A percentile compares a stretch with the other conserved stretches of the same genome.
Conservation (phyloP, 2,329 filamentous ascomycete genomes). For the Penicillium olsonii region DNA sequence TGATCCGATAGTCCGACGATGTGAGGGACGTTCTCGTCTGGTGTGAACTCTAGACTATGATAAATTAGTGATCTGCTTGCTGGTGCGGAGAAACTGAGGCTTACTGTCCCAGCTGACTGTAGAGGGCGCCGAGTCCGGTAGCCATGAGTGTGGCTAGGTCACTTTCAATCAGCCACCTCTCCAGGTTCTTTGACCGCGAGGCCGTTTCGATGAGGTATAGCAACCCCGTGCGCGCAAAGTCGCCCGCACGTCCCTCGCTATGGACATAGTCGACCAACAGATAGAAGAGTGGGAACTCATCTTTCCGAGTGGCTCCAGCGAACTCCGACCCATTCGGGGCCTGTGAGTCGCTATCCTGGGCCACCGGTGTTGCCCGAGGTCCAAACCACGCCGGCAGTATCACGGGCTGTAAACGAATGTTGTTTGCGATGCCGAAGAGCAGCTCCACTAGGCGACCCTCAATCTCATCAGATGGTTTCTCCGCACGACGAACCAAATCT, state of each 20-base stretch:
- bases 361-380: constrained; percentile 48
- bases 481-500: constrained; percentile 76
- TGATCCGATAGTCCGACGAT: constrained; percentile 91
- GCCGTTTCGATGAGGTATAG: constrained; percentile 95
- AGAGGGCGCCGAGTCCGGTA: constrained; percentile 80
- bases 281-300: constrained; percentile 95
- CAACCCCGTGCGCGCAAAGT: constrained; percentile 91
- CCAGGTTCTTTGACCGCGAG: constrained; percentile 75
- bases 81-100: constrained; percentile 10
- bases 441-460: constrained; percentile 89
- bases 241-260: constrained; percentile 88
- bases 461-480: constrained; percentile 69
- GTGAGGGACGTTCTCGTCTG: constrained; percentile 69
- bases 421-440: constrained; percentile 93
- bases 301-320: constrained; percentile 80
- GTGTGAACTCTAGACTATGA: constrained; percentile 79
- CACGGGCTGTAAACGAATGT: constrained; percentile 84
- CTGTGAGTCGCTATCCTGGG: constrained; percentile 42
- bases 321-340: constrained; percentile 65
- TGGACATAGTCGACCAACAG: constrained; percentile 96
- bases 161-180: constrained; percentile 96
- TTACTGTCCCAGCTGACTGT: constrained; percentile 67
- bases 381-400: constrained; percentile 93
- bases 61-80: constrained; percentile 47
- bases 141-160: constrained; percentile 97